Base-by-base conservation (phyloP, 2,329 filamentous ascomycete species). In the Shiraia bambusicola region DNA sequence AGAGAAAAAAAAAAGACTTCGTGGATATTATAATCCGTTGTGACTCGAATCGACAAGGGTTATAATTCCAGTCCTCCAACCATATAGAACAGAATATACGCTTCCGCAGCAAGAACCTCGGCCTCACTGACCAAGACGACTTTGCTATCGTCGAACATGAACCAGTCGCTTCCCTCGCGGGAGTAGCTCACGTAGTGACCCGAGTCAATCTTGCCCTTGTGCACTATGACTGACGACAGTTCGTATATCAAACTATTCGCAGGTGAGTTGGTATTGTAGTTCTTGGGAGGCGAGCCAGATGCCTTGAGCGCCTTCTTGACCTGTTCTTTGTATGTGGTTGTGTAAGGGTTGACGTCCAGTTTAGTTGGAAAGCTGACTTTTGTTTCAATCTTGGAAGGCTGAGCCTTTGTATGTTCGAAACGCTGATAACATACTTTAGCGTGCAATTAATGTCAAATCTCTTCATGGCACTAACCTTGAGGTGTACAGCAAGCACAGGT, bases 101-200 rank as follows among this genome's bases (percentile, higher is more conserved):
- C 90, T 66, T 95, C 85, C 11, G 88, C 88, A 22, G 80, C 80
- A 29, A 97, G 76, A 3, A 97, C 92, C 45, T 96, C 88, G 4
- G 86, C 87, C 63, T 93, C 86, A 33, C 82, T 82, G 2, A 88
- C 92, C 41, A 91, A 65, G 47, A 91, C 88, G 16, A 97, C 92
- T 65, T 89, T 90, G 66, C 93, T 91, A 64, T 97, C 92, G 61
- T 97, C 94, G 70, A 96, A 96, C 40, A 88, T 83, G 67, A 95
- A 95, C 92, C 92, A 97, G 79, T 95, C 63, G 40, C 88, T 86
- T 4, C 84, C 87, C 45, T 92, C 86, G 33, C 88, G 77, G 45
- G 87, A 90, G 66, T 94, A 96, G n/a, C 86, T 88, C 42, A 91
- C 83, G 61, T 95, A 96, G 64, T 96, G 90, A 12, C 91, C 92